Base-by-base conservation (phyloP, 257 asterid species). In the Echites panduratus region DNA sequence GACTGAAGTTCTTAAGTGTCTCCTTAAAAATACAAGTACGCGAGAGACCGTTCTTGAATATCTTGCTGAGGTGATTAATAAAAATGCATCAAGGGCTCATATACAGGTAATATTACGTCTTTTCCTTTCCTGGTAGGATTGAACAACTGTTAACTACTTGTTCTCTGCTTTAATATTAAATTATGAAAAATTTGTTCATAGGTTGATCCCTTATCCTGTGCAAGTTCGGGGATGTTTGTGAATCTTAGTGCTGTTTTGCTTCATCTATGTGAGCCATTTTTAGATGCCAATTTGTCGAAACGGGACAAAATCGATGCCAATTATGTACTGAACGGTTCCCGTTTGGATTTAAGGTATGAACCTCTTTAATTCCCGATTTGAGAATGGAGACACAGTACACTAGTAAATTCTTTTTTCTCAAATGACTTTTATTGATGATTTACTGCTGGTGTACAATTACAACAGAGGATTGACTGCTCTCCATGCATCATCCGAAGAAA, bases 181-280 rank as follows among this genome's bases (percentile, higher is more conserved):
- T 24, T 20, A 2, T 79, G 70, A 68, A 29, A n/a, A n/a, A 50
- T 70, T 54, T 84, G 45, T 70, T 53, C 70, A 50, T 89, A 91
- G 99, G 97, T 87, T 78, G 99, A 95, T 84, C 93, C 92, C 38
- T 76, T 95, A 63, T 86, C 97, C 54, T 86, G 90, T 84, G 99
- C 99, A 71, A 95, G 99, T 85, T 90, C 99, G 96, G 99, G 99
- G 76, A 91, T 91, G 98, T 95, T 95, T 84, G 96, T 95, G 66
- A 91, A 87, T 78, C 95, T 95, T 70, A 87, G 97, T 83, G 97
- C 94, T 35, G 97, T 95, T 20, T 87, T 91, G 97, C 93, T 95
- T 79, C 91, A 84, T 63, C 89, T 95, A 3, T 95, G 98, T 65
- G 97, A 95, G 82, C 98, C 98, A 76, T 95, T 91, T 82, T 84